Percentiles rank a stretch among this genome's conserved stretches.
Conservation (phyloP, 352 stramenopile species). For the Aphanomyces invadans region DNA sequence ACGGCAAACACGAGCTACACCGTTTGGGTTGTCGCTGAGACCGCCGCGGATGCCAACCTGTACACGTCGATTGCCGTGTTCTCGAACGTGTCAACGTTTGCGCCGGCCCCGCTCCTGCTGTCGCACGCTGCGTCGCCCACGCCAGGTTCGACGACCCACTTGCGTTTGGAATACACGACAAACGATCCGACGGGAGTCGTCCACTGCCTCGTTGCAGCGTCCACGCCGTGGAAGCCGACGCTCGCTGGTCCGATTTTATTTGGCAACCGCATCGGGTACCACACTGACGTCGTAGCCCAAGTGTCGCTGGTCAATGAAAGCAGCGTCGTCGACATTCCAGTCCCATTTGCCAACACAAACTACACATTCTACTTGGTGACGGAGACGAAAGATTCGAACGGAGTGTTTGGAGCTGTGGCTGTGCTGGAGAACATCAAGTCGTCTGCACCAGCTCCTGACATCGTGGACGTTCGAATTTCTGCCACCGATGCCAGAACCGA, state of each 20-base stretch:
- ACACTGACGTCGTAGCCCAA: slow-evolving; percentile 45
- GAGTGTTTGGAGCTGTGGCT: slow-evolving; percentile 64
- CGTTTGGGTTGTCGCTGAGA: slow-evolving; percentile 54
- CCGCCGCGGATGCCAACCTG: slow-evolving; percentile 40
- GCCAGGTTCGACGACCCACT: slow-evolving; percentile 34
- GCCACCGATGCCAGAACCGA: slow-evolving; percentile 60
- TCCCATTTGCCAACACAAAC: slow-evolving; percentile 42
- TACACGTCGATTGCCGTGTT: slow-evolving; percentile 49
- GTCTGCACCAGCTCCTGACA: slow-evolving; percentile 36
- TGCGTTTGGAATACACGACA: slow-evolving; percentile 34
- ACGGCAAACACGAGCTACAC: slow-evolving; percentile 51
- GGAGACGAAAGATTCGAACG: slow-evolving; percentile 55
- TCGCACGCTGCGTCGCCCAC: slow-evolving; percentile 58
- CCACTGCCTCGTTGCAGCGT: slow-evolving; percentile 49
- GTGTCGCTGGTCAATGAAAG: slow-evolving; percentile 37
- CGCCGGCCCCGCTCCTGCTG: slow-evolving; percentile 53
- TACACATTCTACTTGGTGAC: slow-evolving; percentile 72
- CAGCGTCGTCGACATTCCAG: slow-evolving; percentile 44
- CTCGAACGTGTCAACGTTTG: slow-evolving; percentile 45
- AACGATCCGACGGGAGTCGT: slow-evolving; percentile 41
- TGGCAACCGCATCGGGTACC: slow-evolving; percentile 54
- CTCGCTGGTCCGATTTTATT: slow-evolving; percentile 33
- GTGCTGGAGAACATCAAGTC: slow-evolving; percentile 45
- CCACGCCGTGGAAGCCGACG: slow-evolving; percentile 33
- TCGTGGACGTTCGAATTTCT: slow-evolving; percentile 35